Percentiles rank a stretch among this genome's conserved stretches.
Evolutionary conservation across 2,329 filamentous ascomycete species (phyloP).

Genomic region (Fusarium staphyleae): DNA sequence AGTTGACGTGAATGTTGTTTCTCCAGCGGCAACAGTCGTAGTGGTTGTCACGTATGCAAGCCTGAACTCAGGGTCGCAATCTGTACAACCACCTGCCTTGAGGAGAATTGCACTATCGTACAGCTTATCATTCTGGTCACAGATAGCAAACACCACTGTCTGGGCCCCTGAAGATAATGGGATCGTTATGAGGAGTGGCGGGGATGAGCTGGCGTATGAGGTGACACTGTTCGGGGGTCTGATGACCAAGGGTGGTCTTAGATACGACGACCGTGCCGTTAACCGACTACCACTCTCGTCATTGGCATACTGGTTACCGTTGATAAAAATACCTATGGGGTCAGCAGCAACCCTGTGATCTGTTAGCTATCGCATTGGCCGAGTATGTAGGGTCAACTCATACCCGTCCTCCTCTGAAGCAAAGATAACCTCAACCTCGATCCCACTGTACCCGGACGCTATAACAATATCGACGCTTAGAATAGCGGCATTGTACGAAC

Average conservation of each 20-base stretch:
- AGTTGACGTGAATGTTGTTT: conserved; percentile 10
- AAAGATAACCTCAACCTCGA: conserved; percentile 18
- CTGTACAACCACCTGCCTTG: conserved; percentile 4
- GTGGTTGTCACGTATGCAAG: conserved; percentile 13
- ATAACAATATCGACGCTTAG: conserved; percentile 10
- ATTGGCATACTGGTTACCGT: neutral
- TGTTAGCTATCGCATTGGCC: neutral
- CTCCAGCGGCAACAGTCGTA: neutral
- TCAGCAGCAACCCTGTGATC: conserved; percentile 2
- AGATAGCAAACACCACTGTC: conserved; percentile 19
- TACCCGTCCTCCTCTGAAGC: conserved; percentile 25
- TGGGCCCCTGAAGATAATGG: neutral
- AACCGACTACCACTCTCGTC: conserved; percentile 6
- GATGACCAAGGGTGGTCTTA: conserved; percentile 3
- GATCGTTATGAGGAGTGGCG: conserved; percentile 10
- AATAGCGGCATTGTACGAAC: conserved; percentile 11
- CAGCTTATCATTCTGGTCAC: conserved; percentile 4
- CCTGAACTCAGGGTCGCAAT: conserved; percentile 2
- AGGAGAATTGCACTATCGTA: conserved; percentile 17
- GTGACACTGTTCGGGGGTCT: conserved; percentile 14
- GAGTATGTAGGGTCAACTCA: neutral
- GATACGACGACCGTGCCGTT: neutral
- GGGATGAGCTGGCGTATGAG: conserved; percentile 14
- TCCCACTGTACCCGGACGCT: neutral
- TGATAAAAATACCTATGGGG: conserved; percentile 6